A percentile compares a stretch with the other conserved stretches of the same genome.
Evolutionary conservation across 179 eudicot species (phyloP).

Genomic region (Heliamphora pulchella): DNA sequence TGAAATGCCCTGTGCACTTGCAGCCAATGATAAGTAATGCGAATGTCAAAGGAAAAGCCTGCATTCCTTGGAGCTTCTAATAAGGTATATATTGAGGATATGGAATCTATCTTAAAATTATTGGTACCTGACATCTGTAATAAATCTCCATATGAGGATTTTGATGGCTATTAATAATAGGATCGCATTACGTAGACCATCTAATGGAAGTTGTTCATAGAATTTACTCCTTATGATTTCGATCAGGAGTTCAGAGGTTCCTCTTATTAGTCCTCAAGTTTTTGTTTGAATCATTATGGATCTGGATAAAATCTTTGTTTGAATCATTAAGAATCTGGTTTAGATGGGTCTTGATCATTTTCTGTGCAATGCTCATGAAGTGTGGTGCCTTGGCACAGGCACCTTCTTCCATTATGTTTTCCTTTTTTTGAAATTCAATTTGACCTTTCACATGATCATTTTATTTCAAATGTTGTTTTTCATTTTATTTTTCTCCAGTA

Average conservation of each 20-base stretch:
- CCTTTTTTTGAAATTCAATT: background rate
- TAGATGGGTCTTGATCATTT: background rate
- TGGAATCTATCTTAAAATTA: background rate
- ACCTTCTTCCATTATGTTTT: background rate
- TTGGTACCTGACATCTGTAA: background rate
- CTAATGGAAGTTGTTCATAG: background rate
- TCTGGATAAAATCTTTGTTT: background rate
- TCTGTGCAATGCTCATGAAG: background rate
- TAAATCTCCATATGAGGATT: background rate
- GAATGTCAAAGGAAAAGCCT: background rate
- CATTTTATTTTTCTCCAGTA: background rate
- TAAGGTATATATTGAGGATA: too few relatives aligned
- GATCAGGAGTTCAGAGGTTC: slow-evolving; percentile 7
- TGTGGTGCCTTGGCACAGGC: background rate
- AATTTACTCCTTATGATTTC: background rate
- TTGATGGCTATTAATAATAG: background rate
- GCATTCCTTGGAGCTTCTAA: background rate
- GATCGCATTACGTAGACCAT: background rate
- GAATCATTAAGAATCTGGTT: background rate
- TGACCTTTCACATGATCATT: too few relatives aligned
- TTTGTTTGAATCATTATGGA: background rate
- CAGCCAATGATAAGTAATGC: background rate
- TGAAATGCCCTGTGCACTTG: background rate
- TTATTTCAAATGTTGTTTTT: background rate
- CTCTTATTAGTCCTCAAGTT: background rate